phyloP scores from a whole-genome alignment of 164 flowering plant genomes.

The Macadamia integrifolia region DNA sequence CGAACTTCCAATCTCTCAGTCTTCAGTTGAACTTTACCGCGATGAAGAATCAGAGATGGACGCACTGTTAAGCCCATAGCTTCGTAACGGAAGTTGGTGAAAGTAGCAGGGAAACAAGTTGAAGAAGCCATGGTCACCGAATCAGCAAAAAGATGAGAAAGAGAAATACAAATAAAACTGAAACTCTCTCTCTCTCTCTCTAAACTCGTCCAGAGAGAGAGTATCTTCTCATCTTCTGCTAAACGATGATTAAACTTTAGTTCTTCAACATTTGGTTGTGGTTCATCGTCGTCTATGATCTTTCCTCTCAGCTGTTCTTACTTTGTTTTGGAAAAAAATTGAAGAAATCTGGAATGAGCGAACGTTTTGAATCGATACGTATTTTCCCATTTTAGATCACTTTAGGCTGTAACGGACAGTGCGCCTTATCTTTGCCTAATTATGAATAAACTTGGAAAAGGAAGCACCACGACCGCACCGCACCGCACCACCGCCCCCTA shows the following conservation, averaged over 20 bases:
- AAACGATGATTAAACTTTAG: slow-evolving; percentile 12
- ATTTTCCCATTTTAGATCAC: too few relatives aligned
- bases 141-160: neutral
- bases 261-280: too few relatives aligned
- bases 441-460: slow-evolving; percentile 4
- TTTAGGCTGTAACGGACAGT: too few relatives aligned
- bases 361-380: too few relatives aligned
- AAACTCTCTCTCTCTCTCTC: neutral
- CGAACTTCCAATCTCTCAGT: slow-evolving; percentile 30
- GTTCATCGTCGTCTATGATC: neutral
- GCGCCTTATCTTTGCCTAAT: neutral
- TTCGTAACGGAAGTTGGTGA: slow-evolving; percentile 16
- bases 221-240: slow-evolving; percentile 15
- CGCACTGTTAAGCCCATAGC: slow-evolving; percentile 20
- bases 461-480: slow-evolving; percentile 7
- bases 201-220: neutral
- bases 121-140: slow-evolving; percentile 13
- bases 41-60: slow-evolving; percentile 4
- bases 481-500: neutral
- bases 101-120: slow-evolving; percentile 6
- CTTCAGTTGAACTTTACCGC: slow-evolving; percentile 20
- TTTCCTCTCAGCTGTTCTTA: too few relatives aligned
- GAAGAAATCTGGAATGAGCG: too few relatives aligned
- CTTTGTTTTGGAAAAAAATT: too few relatives aligned
- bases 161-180: neutral